Evolutionary conservation across 164 flowering plant genomes (phyloP), one percentile per base, ranked within the genome.

Genomic region (Euptelea pleiosperma): DNA sequence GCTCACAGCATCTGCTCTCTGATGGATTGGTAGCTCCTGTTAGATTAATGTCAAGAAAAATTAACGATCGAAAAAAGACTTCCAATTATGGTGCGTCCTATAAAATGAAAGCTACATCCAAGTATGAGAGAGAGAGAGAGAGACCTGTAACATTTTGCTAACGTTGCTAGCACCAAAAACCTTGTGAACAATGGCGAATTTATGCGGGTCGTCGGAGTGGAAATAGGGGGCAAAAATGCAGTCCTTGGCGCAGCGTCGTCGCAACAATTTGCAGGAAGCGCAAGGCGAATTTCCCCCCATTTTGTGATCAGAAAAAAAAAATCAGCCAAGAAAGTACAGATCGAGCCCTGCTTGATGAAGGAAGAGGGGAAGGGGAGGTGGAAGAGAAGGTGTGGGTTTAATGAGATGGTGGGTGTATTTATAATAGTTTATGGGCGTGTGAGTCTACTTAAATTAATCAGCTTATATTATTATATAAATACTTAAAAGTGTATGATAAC

Each of bases 171-270:
- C 92, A 47, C 91, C 91, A 52, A 88, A 88, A 58, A 85, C 87
- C 75, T 84, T 88, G 72, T 86, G 92, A 57, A 86, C 96, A 51
- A 71, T 77, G 65, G 91, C 93, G 58, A 89, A 89, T 72, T 83
- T 86, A 11, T 74, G 85, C 31, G 87, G 85, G 40, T 84, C 87
- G 26, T 86, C 79, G 2, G 92, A 77, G 57, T 89, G 88, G 77
- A 89, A 89, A 64, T 83, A 85, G 33, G 97, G 97, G 4, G 97
- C 89, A 51, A 89, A 89, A 48, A 87, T 72, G 73, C 97, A 91
- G 74, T 86, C 96, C 68, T 82, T 82, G 40, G 93, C 81, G 50
- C 97, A 91, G 34, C 96, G 89, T 9, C 97, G 82, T 28, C 97
- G 65, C 55, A 91, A 59, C 60, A 91, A 51, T 56, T 91, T 91